Evolutionary conservation across 495 filamentous ascomycete species (phyloP), one percentile per base, ranked within the genome.

Genomic region (Penicillium pancosmium): DNA sequence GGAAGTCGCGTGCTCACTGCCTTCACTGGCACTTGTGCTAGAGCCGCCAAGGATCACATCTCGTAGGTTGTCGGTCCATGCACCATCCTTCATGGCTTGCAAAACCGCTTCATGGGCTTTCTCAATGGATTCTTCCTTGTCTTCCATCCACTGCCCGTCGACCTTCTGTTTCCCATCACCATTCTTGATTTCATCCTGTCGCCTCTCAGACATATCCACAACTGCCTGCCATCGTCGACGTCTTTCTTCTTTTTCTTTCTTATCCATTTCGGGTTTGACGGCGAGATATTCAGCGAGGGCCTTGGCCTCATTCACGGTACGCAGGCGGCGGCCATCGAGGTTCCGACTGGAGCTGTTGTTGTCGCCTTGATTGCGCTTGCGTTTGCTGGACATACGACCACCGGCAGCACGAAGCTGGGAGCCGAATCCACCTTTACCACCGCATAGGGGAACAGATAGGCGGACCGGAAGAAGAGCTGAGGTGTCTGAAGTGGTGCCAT

Each of bases 371-470:
- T 91, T 83, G 73, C 86, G 87, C 82, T 96, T 97, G 69, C 91
- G 90, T 72, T 91, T 92, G 6, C 86, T 90, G 1, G 91, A 94
- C 94, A 98, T 98, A 76, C 94, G 94, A 15, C 94, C 94, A 68
- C 94, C 94, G 13, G 94, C 94, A 5, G 94, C 94, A 69, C 94
- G 91, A 27, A 98, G 87, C 73, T 98, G 95, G 6, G 92, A 96
- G 61, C 94, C 94, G 73, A 98, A 98, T 55, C 94, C 94, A 70
- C 94, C 94, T 69, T 98, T 98, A 65, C 94, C 94, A 68, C 94
- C 94, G 65, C 85, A 87, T 40, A 97, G 76, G 10, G 89, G 79
- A 7, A 86, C 77, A 15, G 86, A 85, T 25, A 98, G 83, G 47
- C 91, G 91, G 10, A 98, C 83, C 2, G 91, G 85, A 54, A 98